Percentiles rank a stretch among this genome's conserved stretches.
phyloP scores from a whole-genome alignment of 2,329 filamentous ascomycete genomes.

The Ceratocystiopsis brevicomis region DNA sequence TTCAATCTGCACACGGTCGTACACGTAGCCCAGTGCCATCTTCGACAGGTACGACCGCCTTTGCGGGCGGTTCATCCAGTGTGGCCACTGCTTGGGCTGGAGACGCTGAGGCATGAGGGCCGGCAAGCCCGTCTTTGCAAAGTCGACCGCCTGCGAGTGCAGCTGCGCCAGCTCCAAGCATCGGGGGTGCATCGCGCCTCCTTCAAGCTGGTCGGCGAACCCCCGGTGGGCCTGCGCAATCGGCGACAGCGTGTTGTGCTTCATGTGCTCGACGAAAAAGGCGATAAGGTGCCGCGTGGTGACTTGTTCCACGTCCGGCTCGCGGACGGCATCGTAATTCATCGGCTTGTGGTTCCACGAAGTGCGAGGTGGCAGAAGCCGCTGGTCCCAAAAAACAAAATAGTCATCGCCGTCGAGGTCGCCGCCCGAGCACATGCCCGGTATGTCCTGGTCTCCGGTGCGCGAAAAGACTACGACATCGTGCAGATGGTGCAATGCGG shows the following conservation, averaged over 20 bases:
- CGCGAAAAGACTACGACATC: slow-evolving; percentile 73
- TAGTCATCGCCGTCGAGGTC: slow-evolving; percentile 95
- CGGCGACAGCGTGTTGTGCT: slow-evolving; percentile 60
- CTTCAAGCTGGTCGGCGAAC: slow-evolving; percentile 42
- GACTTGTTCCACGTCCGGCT: slow-evolving; percentile 41
- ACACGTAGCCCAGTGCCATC: slow-evolving; percentile 63
- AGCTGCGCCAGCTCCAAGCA: slow-evolving; percentile 60
- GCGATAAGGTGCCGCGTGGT: slow-evolving; percentile 53
- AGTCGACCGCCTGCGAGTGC: slow-evolving; percentile 87
- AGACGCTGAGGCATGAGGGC: slow-evolving; percentile 47
- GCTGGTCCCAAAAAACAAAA: slow-evolving; percentile 75
- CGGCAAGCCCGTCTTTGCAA: slow-evolving; percentile 70
- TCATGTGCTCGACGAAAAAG: slow-evolving; percentile 88
- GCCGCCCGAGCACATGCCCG: slow-evolving; percentile 89
- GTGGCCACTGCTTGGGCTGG: slow-evolving; percentile 50
- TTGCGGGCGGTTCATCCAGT: slow-evolving; percentile 64
- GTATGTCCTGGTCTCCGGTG: slow-evolving; percentile 38
- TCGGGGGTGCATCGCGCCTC: slow-evolving; percentile 46
- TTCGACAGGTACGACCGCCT: slow-evolving; percentile 43
- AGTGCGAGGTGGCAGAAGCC: slow-evolving; percentile 38
- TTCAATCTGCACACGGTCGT: slow-evolving; percentile 50
- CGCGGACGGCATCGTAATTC: slow-evolving; percentile 46
- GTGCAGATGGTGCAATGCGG: slow-evolving; percentile 53
- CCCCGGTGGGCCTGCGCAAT: slow-evolving; percentile 75
- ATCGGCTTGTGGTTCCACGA: slow-evolving; percentile 57